Percentiles rank a stretch among this genome's conserved stretches.
Conservation (phyloP, 768 basidiomycete genomes). For the Podaxis mareebaensis region DNA sequence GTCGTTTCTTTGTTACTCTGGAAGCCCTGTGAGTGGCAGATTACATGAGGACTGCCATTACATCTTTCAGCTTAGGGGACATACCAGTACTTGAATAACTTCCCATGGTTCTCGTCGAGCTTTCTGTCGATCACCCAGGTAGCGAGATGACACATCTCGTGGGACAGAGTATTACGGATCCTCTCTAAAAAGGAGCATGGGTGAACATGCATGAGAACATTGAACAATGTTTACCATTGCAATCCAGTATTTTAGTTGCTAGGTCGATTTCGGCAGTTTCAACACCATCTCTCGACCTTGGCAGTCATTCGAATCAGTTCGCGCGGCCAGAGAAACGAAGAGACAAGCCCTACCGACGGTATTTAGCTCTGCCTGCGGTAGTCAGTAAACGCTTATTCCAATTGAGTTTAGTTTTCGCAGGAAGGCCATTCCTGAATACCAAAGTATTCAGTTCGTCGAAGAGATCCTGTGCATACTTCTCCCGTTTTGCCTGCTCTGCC, state of each 20-base stretch:
- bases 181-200: conserved; percentile 49
- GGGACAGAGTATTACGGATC: conserved; percentile 79
- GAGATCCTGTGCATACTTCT: conserved; percentile 56
- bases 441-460: conserved; percentile 59
- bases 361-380: conserved; percentile 72
- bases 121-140: conserved; percentile 78
- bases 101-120: conserved; percentile 73
- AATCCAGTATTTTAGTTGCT: conserved; percentile 80
- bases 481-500: conserved; percentile 45
- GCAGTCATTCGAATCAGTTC: not conserved
- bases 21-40: conserved; percentile 49
- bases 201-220: not conserved
- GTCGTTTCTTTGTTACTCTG: conserved; percentile 65
- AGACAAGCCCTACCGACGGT: conserved; percentile 46
- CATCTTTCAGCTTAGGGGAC: conserved; percentile 17
- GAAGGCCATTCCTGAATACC: conserved; percentile 58
- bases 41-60: not conserved
- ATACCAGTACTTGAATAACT: conserved; percentile 71
- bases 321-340: not conserved
- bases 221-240: conserved; percentile 54
- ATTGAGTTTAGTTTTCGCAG: conserved; percentile 52
- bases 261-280: conserved; percentile 69
- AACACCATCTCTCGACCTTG: conserved; percentile 57
- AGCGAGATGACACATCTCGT: conserved; percentile 93
- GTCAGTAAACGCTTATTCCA: conserved; percentile 70